Conservation (phyloP, 495 filamentous ascomycete species). For the Penicillium ochrochloron region DNA sequence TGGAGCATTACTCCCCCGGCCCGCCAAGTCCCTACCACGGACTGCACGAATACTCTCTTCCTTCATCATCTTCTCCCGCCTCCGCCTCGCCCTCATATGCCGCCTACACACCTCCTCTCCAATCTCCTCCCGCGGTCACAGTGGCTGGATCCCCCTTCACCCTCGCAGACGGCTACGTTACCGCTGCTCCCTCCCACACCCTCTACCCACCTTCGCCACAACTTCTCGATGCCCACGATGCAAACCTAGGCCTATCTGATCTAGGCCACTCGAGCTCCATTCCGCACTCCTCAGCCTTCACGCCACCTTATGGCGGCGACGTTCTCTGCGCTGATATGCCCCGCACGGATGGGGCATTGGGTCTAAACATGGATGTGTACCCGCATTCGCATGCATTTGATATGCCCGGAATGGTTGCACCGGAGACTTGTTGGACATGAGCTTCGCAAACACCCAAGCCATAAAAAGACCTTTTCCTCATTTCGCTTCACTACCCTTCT, state of each 20-base stretch:
- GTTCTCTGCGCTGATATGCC: conserved; percentile 36
- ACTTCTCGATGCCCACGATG: conserved; percentile 42
- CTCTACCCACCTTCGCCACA: conserved; percentile 46
- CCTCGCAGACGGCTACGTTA: conserved; percentile 38
- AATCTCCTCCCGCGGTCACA: conserved; percentile 46
- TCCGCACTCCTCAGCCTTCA: conserved; percentile 39
- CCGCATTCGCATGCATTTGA: conserved; percentile 38
- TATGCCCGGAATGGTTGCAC: conserved; percentile 33
- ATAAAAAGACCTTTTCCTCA: not conserved
- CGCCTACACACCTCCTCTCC: conserved; percentile 49
- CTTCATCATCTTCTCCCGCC: conserved; percentile 44
- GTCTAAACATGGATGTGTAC: conserved; percentile 42
- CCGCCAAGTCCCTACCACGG: conserved; percentile 46
- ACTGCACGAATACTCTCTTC: conserved; percentile 41
- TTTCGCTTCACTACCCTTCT: not conserved
- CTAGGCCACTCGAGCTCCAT: conserved; percentile 35
- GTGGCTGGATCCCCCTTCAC: conserved; percentile 46
- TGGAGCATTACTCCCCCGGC: conserved; percentile 45
- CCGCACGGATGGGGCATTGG: conserved; percentile 32
- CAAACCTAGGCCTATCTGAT: conserved; percentile 34
- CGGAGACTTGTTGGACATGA: conserved; percentile 44
- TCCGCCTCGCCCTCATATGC: conserved; percentile 45
- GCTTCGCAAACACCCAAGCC: not conserved
- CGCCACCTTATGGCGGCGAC: conserved; percentile 41
- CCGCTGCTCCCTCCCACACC: conserved; percentile 36